These are phyloP conservation scores for Colletotrichum coccodes DNA, from an alignment of 2,329 filamentous ascomycete genomes.

Conservation along the genomic window DNA sequence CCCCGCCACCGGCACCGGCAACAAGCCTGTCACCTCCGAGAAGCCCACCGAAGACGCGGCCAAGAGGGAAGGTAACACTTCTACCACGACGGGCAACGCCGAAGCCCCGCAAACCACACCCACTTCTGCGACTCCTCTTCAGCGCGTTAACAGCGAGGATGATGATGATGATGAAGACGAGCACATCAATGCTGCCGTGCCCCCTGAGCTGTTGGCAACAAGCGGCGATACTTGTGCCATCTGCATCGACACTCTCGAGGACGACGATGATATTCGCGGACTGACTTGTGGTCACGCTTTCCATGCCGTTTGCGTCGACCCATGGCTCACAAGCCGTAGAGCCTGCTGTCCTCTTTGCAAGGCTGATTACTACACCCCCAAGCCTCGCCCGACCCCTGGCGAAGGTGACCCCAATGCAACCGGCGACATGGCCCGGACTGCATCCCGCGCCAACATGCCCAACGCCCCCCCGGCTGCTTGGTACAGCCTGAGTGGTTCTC, in stretches of 20 bases:
- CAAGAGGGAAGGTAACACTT: slow-evolving; percentile 24
- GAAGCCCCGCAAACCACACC: slow-evolving; percentile 6
- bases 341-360: slow-evolving; percentile 98
- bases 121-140: slow-evolving; percentile 41
- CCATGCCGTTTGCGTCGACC: slow-evolving; percentile 94
- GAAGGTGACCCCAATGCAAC: slow-evolving; percentile 48
- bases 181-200: slow-evolving; percentile 84
- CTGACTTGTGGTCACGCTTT: slow-evolving; percentile 98
- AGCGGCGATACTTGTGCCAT: slow-evolving; percentile 96
- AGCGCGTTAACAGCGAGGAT: slow-evolving; percentile 59
- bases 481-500: slow-evolving; percentile 44
- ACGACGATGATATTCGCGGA: slow-evolving; percentile 94
- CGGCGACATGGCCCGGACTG: slow-evolving; percentile 46
- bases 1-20: slow-evolving; percentile 12
- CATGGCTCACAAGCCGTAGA: slow-evolving; percentile 93
- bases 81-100: not conserved
- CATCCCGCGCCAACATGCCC: slow-evolving; percentile 60
- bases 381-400: slow-evolving; percentile 73
- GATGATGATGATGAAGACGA: slow-evolving; percentile 77
- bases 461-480: slow-evolving; percentile 51
- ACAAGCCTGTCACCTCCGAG: slow-evolving; percentile 18
- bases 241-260: slow-evolving; percentile 92
- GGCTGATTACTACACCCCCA: slow-evolving; percentile 95
- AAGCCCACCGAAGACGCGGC: slow-evolving; percentile 13
- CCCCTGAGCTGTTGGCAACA: slow-evolving; percentile 81